These are phyloP conservation scores for Oryza australiensis DNA, from an alignment of 176 grass and related monocot species.

Conservation along the genomic window DNA sequence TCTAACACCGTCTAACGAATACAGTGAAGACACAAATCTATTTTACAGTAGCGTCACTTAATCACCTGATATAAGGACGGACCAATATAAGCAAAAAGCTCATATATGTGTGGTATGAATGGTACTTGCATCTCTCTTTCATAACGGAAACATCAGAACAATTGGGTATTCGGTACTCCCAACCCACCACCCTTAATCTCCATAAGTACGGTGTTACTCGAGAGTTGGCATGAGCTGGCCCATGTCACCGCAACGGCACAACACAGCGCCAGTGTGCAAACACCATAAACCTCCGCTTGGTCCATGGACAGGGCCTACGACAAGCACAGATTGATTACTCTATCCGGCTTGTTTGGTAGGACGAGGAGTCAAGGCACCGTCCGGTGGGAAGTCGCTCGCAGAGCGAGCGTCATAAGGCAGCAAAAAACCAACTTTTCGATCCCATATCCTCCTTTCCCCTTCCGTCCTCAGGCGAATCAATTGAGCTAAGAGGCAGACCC, in stretches of 20 bases:
- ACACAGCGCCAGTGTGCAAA: background rate
- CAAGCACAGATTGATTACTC: background rate
- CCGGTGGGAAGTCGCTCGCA: conserved; percentile 32
- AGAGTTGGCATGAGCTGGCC: conserved; percentile 23
- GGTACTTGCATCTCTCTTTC: background rate
- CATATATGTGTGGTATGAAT: background rate
- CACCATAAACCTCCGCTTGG: conserved; percentile 10
- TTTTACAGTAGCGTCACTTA: too few relatives aligned
- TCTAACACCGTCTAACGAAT: too few relatives aligned
- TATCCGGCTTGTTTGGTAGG: background rate
- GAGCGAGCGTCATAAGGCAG: background rate
- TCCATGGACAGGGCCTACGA: background rate
- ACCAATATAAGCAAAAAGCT: too few relatives aligned
- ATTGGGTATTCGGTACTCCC: background rate
- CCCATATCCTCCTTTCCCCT: background rate
- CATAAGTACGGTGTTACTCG: background rate
- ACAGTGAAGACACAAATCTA: too few relatives aligned
- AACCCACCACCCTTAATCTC: background rate
- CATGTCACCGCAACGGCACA: background rate
- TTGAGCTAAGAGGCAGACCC: background rate
- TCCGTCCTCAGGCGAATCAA: background rate
- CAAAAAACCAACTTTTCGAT: background rate
- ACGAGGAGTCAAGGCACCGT: background rate
- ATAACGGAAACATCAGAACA: background rate
- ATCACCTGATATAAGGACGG: too few relatives aligned